Evolutionary conservation across 2,329 filamentous ascomycete species (phyloP).

Genomic region (Epichloe glyceriae): DNA sequence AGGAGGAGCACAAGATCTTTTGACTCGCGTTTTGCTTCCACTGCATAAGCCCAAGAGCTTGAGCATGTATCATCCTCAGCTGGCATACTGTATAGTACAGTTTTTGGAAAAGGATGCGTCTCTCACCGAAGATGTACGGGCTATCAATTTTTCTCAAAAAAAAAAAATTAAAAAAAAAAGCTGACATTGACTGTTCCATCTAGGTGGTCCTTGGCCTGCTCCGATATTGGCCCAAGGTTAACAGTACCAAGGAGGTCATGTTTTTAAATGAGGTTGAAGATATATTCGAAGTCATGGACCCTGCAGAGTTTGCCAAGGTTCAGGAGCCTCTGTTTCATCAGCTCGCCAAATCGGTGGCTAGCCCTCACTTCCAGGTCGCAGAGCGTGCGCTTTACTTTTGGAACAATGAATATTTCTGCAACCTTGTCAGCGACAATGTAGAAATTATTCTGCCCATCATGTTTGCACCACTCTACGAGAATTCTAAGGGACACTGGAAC

Average conservation of each 20-base stretch:
- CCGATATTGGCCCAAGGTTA: conserved; percentile 97
- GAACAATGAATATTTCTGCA: conserved; percentile 99
- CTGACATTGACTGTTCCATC: neutral
- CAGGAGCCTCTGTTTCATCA: conserved; percentile 97
- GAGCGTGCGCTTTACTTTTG: conserved; percentile 97
- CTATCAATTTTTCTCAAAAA: too few relatives aligned
- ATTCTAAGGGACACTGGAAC: conserved; percentile 99
- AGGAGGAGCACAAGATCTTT: conserved; percentile 98
- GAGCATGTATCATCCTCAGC: conserved; percentile 98
- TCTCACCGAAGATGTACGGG: conserved; percentile 75
- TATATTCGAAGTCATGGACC: conserved; percentile 99
- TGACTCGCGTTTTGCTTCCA: conserved; percentile 83
- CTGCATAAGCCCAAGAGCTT: conserved; percentile 97
- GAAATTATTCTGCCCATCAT: conserved; percentile 98
- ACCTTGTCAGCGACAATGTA: conserved; percentile 96
- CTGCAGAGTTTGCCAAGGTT: conserved; percentile 94
- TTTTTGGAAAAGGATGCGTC: conserved; percentile 97
- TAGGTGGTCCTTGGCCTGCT: conserved; percentile 90
- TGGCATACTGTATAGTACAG: conserved; percentile 98
- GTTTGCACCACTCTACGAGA: conserved; percentile 97
- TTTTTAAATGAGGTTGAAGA: conserved; percentile 98
- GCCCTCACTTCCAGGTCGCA: conserved; percentile 96
- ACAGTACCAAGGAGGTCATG: conserved; percentile 99
- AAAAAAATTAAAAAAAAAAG: neutral
- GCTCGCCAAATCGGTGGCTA: conserved; percentile 92